Percentiles rank a stretch among this genome's conserved stretches.
Conservation (phyloP, 1,284 basidiomycete species). For the Phlebopus sp. region DNA sequence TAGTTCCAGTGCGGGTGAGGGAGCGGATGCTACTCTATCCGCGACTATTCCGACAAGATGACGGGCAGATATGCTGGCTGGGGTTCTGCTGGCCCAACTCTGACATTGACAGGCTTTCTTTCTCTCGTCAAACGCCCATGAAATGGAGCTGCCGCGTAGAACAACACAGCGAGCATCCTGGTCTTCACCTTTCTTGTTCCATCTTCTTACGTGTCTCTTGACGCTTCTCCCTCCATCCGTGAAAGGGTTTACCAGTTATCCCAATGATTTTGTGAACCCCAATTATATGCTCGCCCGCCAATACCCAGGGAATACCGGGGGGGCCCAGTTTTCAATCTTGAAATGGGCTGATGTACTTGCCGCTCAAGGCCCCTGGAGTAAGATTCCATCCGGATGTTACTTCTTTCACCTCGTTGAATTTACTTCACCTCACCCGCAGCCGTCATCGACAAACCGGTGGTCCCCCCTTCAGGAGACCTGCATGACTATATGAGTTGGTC, state of each 20-base stretch:
- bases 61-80: no score
- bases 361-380: conserved; percentile 53
- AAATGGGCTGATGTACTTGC: conserved; percentile 44
- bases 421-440: conserved; percentile 22
- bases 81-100: no score
- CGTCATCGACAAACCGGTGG: conserved; percentile 39
- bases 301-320: conserved; percentile 39
- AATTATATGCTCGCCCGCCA: conserved; percentile 42
- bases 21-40: no score
- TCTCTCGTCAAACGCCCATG: no score
- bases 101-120: no score
- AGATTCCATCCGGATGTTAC: conserved; percentile 16
- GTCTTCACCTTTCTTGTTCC: background rate
- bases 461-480: conserved; percentile 42
- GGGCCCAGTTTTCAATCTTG: conserved; percentile 43
- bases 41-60: no score
- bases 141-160: background rate
- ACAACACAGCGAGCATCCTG: background rate
- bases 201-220: background rate
- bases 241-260: conserved; percentile 40
- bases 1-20: no score
- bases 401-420: conserved; percentile 1
- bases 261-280: conserved; percentile 55
- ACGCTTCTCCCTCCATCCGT: background rate
- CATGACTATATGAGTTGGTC: conserved; percentile 58